phyloP scores from a whole-genome alignment of 2,329 filamentous ascomycete genomes.

The Neonectria coccinea region DNA sequence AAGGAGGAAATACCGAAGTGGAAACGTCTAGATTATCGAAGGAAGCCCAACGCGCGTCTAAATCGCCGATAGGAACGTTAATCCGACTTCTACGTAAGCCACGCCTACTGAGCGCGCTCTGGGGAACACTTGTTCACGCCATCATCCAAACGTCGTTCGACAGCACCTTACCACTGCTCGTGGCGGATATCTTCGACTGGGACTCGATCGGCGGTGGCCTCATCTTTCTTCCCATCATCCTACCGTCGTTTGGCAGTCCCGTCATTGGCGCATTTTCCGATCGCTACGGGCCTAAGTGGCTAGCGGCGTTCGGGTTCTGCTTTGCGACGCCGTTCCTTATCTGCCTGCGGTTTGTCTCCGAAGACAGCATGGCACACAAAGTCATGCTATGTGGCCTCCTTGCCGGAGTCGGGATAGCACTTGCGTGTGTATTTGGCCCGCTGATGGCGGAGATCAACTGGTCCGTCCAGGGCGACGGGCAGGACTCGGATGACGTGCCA shows the following conservation, averaged over 20 bases:
- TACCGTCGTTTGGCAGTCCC: constrained; percentile 49
- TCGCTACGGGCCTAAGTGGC: constrained; percentile 51
- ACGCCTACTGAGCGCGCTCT: constrained; percentile 50
- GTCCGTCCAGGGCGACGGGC: constrained; percentile 43
- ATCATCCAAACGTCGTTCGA: constrained; percentile 50
- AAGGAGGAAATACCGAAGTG: neutral
- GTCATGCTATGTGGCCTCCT: constrained; percentile 50
- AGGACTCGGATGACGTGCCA: constrained; percentile 41
- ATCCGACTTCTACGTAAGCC: constrained; percentile 46
- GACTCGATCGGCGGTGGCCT: constrained; percentile 50
- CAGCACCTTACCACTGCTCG: constrained; percentile 50
- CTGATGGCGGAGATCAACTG: constrained; percentile 54
- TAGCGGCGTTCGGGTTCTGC: constrained; percentile 49
- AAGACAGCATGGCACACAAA: constrained; percentile 47
- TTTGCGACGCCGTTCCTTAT: constrained; percentile 50
- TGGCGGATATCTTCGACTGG: constrained; percentile 48
- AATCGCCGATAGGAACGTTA: constrained; percentile 40
- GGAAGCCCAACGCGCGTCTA: constrained; percentile 10
- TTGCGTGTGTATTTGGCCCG: constrained; percentile 49
- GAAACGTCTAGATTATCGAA: constrained; percentile 15
- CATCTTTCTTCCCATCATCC: constrained; percentile 50
- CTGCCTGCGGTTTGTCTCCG: constrained; percentile 49
- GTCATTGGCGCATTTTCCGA: constrained; percentile 48
- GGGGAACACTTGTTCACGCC: constrained; percentile 51
- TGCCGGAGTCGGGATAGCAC: constrained; percentile 46